Conservation (phyloP, 495 filamentous ascomycete species). For the Melanomma pulvis-pyrius region DNA sequence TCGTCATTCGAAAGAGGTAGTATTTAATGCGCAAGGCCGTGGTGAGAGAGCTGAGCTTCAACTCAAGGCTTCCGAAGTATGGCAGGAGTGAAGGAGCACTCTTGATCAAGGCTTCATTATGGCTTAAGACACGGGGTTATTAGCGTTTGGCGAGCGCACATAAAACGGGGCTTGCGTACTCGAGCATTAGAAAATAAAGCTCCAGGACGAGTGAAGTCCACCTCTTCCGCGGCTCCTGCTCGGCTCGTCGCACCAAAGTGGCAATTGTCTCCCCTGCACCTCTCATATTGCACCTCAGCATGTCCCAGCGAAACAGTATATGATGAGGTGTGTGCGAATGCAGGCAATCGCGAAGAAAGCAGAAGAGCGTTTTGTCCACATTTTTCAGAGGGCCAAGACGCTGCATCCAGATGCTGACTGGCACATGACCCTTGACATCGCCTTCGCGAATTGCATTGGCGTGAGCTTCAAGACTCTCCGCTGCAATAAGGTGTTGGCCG, state of each 20-base stretch:
- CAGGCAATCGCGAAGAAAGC: neutral
- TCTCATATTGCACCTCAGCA: neutral
- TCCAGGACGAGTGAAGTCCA: neutral
- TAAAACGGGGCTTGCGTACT: neutral
- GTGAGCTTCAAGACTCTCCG: neutral
- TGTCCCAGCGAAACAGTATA: neutral
- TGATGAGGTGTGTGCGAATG: neutral
- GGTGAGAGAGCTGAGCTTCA: constrained; percentile 1
- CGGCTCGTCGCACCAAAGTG: neutral
- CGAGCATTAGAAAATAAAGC: constrained; percentile 1
- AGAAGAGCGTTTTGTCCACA: neutral
- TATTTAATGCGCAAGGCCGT: constrained; percentile 2
- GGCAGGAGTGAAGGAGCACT: neutral
- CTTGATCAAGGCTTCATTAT: neutral
- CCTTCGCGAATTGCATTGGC: neutral
- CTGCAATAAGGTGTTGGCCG: neutral
- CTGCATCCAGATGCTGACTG: neutral
- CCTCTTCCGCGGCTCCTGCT: neutral
- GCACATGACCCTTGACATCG: neutral
- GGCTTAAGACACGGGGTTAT: neutral
- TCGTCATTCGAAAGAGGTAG: constrained; percentile 8
- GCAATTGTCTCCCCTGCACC: neutral
- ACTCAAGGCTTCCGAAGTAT: neutral
- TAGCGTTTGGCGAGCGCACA: neutral
- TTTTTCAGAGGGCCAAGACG: neutral